These are phyloP conservation scores for Zygosaccharomyces pseudorouxii DNA, from an alignment of 805 yeast species.

Conservation along the genomic window DNA sequence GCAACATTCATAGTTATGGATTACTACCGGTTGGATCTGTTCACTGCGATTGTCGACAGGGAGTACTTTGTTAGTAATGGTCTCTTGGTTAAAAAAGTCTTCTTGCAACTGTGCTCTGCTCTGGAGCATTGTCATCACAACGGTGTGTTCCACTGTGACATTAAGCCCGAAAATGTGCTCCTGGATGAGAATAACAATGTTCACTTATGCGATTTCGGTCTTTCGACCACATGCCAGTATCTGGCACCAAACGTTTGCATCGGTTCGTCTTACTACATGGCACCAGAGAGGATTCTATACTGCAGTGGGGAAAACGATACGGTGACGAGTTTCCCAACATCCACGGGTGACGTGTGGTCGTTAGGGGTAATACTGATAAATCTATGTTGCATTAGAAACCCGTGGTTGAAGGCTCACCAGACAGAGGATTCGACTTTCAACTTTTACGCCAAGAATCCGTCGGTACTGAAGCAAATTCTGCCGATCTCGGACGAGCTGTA, in stretches of 20 bases:
- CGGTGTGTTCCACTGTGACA: conserved; percentile 88
- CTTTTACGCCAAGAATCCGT: conserved; percentile 53
- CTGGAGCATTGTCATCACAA: conserved; percentile 75
- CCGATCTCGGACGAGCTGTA: conserved; percentile 68
- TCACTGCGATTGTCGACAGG: conserved; percentile 75
- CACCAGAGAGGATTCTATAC: conserved; percentile 65
- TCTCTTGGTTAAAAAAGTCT: conserved; percentile 49
- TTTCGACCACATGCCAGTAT: conserved; percentile 58
- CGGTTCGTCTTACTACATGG: conserved; percentile 89
- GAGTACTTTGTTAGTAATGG: conserved; percentile 55
- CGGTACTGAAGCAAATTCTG: conserved; percentile 57
- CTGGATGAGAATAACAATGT: conserved; percentile 55
- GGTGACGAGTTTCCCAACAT: conserved; percentile 46
- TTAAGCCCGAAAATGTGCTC: conserved; percentile 91
- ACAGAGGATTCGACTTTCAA: conserved; percentile 57
- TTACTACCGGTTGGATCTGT: conserved; percentile 80
- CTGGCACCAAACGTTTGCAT: conserved; percentile 71
- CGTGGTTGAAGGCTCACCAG: conserved; percentile 80
- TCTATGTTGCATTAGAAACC: conserved; percentile 77
- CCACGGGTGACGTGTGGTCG: conserved; percentile 84
- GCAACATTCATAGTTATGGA: conserved; percentile 76
- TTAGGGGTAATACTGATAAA: conserved; percentile 77
- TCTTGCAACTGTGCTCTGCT: conserved; percentile 77
- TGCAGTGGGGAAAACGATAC: conserved; percentile 26
- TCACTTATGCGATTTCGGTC: conserved; percentile 81